Evolutionary conservation across 2,329 filamentous ascomycete genomes (phyloP).

Genomic region (Hypoxylon sp.): DNA sequence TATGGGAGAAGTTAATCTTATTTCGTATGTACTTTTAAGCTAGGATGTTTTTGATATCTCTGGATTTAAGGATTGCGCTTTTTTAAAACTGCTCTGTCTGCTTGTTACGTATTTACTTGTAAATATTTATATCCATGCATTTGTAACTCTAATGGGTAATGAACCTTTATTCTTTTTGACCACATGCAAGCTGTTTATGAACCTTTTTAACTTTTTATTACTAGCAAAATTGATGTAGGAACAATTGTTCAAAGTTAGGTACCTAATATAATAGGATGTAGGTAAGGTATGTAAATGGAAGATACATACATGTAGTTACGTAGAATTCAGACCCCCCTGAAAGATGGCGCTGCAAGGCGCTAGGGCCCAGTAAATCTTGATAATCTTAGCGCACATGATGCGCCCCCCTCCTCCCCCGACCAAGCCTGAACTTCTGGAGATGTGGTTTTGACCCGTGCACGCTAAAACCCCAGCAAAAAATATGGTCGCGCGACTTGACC

Average conservation of each 20-base stretch:
- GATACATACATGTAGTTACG: too few species aligned
- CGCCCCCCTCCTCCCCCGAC: conserved; percentile 7
- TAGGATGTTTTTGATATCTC: conserved; percentile 7
- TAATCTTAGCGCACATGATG: conserved; percentile 34
- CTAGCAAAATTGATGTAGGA: conserved; percentile 5
- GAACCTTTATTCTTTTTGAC: background rate
- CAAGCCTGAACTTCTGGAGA: conserved; percentile 2
- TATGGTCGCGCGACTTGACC: conserved; percentile 44
- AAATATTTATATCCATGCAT: conserved; percentile 2
- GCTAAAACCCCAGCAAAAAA: conserved; percentile 21
- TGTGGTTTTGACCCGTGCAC: conserved; percentile 8
- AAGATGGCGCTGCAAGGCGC: conserved; percentile 33
- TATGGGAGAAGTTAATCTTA: conserved; percentile 36
- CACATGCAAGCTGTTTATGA: background rate
- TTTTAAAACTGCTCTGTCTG: too few species aligned
- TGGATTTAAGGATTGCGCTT: background rate
- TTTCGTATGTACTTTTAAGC: conserved; percentile 11
- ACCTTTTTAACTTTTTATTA: background rate
- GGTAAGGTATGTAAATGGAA: conserved; percentile 2
- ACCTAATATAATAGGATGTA: background rate
- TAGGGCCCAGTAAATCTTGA: conserved; percentile 36
- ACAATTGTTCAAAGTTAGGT: background rate
- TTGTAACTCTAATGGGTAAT: background rate
- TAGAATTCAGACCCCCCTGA: conserved; percentile 28
- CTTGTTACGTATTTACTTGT: background rate